Conservation (phyloP, 2,329 filamentous ascomycete species). For the Botryotinia calthae region DNA sequence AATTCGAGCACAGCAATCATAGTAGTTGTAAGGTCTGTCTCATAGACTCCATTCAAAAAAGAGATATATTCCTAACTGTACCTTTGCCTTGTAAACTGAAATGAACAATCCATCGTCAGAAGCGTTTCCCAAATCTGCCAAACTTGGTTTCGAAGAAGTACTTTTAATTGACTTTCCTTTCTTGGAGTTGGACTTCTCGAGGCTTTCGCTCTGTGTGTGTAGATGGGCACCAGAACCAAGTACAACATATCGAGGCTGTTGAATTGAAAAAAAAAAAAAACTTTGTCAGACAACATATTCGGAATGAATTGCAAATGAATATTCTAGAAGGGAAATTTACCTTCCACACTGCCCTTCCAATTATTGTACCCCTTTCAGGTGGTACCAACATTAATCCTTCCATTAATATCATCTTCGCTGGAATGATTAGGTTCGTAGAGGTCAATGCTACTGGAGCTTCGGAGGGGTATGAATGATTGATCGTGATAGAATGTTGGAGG, state of each 20-base stretch:
- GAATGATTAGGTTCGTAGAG: not conserved
- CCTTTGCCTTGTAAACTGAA: slow-evolving; percentile 41
- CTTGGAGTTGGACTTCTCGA: slow-evolving; percentile 21
- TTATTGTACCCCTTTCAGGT: slow-evolving; percentile 51
- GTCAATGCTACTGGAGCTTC: not conserved
- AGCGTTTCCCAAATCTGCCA: slow-evolving; percentile 29
- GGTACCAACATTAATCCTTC: slow-evolving; percentile 51
- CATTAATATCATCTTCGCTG: slow-evolving; percentile 42
- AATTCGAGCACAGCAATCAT: not conserved
- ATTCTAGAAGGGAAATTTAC: slow-evolving; percentile 39
- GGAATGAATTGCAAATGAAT: slow-evolving; percentile 21
- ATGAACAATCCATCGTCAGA: slow-evolving; percentile 32
- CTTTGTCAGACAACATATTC: slow-evolving; percentile 16
- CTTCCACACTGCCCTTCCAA: slow-evolving; percentile 54
- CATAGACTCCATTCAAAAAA: not conserved
- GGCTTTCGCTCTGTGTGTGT: slow-evolving; percentile 49
- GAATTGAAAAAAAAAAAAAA: not conserved
- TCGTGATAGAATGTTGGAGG: not conserved
- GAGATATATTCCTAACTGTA: slow-evolving; percentile 22
- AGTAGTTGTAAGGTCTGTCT: not conserved
- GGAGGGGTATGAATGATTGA: not conserved
- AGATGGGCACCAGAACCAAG: slow-evolving; percentile 48
- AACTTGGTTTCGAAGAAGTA: slow-evolving; percentile 34
- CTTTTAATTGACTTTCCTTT: slow-evolving; percentile 24
- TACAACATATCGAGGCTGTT: slow-evolving; percentile 58